Conservation (phyloP, 371 early-diverging fungal genomes). For the Synchytrium microbalum region DNA sequence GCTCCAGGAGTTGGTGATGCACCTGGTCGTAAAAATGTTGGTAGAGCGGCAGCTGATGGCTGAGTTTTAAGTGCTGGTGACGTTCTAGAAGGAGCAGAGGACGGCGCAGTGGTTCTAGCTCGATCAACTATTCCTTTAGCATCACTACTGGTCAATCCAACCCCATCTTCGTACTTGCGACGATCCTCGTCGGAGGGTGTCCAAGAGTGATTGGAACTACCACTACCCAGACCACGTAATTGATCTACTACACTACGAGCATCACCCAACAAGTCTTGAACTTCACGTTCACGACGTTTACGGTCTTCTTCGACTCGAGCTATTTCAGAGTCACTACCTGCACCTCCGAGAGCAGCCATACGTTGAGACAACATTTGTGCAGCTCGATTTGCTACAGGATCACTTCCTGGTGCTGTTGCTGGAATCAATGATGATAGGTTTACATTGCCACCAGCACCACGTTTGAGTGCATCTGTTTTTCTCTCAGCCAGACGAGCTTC, state of each 20-base stretch:
- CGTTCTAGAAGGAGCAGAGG: not conserved
- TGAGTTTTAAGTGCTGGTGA: not conserved
- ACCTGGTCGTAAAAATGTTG: not conserved
- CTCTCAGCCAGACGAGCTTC: no score
- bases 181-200: conserved; percentile 29
- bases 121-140: conserved; percentile 22
- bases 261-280: no score
- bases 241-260: no score
- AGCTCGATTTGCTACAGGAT: conserved; percentile 17
- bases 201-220: conserved; percentile 25
- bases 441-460: no score
- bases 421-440: no score
- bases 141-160: conserved; percentile 26
- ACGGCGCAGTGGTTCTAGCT: not conserved
- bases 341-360: conserved; percentile 51
- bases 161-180: conserved; percentile 33
- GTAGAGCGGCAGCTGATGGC: no score
- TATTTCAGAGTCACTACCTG: conserved; percentile 37
- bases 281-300: no score
- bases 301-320: no score
- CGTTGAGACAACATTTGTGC: conserved; percentile 41
- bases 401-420: not conserved
- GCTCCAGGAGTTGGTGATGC: not conserved
- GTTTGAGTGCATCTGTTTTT: no score
- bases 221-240: not conserved